phyloP scores from a whole-genome alignment of 352 stramenopile genomes.

The Achlya hypogyna region DNA sequence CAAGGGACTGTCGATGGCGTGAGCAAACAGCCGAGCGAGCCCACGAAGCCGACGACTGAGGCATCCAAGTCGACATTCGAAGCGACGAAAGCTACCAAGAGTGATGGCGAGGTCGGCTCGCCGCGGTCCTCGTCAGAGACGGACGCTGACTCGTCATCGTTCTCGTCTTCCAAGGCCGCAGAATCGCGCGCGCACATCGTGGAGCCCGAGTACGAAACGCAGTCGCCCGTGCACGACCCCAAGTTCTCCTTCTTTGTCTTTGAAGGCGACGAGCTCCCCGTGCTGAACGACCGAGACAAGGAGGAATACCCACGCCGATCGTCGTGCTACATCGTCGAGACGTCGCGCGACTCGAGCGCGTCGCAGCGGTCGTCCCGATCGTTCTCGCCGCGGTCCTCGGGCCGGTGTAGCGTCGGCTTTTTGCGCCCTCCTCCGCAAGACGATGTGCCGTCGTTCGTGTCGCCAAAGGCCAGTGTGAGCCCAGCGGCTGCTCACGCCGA shows the following conservation, averaged over 20 bases:
- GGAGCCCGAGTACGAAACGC: background rate
- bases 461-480: background rate
- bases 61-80: background rate
- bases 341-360: background rate
- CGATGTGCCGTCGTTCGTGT: constrained; percentile 1
- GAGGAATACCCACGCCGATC: background rate
- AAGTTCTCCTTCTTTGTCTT: background rate
- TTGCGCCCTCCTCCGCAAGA: background rate
- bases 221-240: background rate
- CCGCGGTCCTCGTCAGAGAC: constrained; percentile 1
- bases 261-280: background rate
- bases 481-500: background rate
- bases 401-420: background rate
- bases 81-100: too few relatives aligned
- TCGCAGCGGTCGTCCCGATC: background rate
- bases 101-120: too few relatives aligned
- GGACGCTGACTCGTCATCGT: background rate
- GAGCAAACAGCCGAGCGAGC: too few relatives aligned
- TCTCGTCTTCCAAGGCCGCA: background rate
- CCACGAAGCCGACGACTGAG: background rate
- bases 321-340: constrained; percentile 5
- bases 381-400: background rate
- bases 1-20: background rate
- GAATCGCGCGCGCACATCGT: background rate
- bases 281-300: background rate